Conservation (phyloP, 1,284 basidiomycete species). For the Ceratobasidium sp. region DNA sequence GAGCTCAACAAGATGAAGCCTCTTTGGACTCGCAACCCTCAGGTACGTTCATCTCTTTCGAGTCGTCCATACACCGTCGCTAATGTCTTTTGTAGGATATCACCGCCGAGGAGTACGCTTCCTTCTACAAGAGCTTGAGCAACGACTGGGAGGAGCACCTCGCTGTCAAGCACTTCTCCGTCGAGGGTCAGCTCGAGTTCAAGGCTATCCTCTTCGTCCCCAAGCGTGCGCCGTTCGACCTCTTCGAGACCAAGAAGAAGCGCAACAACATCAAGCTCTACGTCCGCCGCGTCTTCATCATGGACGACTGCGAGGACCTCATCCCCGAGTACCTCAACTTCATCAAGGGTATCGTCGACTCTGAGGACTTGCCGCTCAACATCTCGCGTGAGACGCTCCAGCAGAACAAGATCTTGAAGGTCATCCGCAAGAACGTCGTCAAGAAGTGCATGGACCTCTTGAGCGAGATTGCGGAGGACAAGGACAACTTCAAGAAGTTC, state of each 20-base stretch:
- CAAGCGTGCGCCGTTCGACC: slow-evolving; percentile 97
- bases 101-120: slow-evolving; percentile 89
- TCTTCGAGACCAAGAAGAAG: slow-evolving; percentile 99
- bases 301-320: slow-evolving; percentile 99
- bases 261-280: slow-evolving; percentile 99
- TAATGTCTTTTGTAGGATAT: slow-evolving; percentile 68
- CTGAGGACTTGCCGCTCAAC: slow-evolving; percentile 99
- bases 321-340: slow-evolving; percentile 99
- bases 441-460: slow-evolving; percentile 98
- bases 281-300: slow-evolving; percentile 99
- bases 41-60: slow-evolving; percentile 46
- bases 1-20: slow-evolving; percentile 99
- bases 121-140: slow-evolving; percentile 99
- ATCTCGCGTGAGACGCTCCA: slow-evolving; percentile 99
- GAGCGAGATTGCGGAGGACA: slow-evolving; percentile 98
- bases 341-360: slow-evolving; percentile 99
- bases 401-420: slow-evolving; percentile 99
- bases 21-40: slow-evolving; percentile 98
- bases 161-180: slow-evolving; percentile 99
- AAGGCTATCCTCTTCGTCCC: slow-evolving; percentile 98
- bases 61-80: background rate
- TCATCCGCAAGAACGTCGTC: slow-evolving; percentile 98
- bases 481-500: slow-evolving; percentile 99
- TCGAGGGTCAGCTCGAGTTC: slow-evolving; percentile 99
- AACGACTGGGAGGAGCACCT: slow-evolving; percentile 99